Evolutionary conservation across 768 basidiomycete species (phyloP).

Genomic region (Tephrocybe sp.): DNA sequence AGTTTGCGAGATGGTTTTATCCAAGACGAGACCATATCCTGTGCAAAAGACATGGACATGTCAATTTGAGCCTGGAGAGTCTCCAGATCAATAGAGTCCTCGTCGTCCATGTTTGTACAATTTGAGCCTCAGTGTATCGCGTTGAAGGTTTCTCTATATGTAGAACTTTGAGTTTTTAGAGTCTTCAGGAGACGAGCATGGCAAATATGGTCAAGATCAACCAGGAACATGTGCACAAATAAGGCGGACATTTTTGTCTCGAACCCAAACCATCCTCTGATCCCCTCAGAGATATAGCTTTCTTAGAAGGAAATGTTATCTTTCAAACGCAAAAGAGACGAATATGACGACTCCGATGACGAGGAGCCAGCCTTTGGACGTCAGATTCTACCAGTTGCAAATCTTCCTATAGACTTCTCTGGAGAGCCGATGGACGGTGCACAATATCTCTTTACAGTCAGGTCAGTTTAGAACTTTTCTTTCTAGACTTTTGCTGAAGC

Average conservation of each 20-base stretch:
- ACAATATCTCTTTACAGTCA: conserved; percentile 81
- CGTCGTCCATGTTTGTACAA: conserved; percentile 29
- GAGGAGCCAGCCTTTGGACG: conserved; percentile 63
- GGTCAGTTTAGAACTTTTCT: conserved; percentile 41
- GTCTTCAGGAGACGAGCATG: neutral
- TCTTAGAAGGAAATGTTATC: too few relatives aligned
- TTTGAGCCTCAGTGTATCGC: neutral
- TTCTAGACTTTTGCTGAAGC: neutral
- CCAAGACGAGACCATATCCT: conserved; percentile 77
- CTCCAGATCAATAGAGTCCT: conserved; percentile 64
- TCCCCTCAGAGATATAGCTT: too few relatives aligned
- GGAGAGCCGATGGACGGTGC: conserved; percentile 68
- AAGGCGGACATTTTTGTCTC: too few relatives aligned
- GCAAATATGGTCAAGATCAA: too few relatives aligned
- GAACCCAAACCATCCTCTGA: too few relatives aligned
- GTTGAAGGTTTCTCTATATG: neutral
- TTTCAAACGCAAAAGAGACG: conserved; percentile 57
- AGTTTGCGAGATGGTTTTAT: conserved; percentile 53
- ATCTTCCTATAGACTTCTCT: conserved; percentile 68
- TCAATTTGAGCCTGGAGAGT: conserved; percentile 82
- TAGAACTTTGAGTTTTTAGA: neutral
- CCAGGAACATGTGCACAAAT: too few relatives aligned
- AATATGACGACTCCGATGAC: conserved; percentile 52
- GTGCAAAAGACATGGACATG: conserved; percentile 73
- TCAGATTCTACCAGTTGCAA: conserved; percentile 81